Base-by-base conservation (phyloP, 2,329 filamentous ascomycete species). In the Eutypa lata region DNA sequence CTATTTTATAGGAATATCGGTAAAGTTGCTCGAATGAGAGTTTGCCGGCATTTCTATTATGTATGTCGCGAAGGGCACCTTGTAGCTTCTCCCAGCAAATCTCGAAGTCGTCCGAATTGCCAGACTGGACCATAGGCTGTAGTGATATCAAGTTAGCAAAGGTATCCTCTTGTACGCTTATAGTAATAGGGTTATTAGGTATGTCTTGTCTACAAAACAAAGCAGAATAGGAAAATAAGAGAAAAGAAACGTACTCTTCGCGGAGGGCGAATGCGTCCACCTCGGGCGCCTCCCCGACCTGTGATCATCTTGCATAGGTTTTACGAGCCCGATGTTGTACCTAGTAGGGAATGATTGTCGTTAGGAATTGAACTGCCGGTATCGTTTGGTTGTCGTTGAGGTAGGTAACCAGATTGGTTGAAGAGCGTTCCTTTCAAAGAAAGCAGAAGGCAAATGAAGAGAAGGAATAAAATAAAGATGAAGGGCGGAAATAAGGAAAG, bases 21-120 rank as follows among this genome's bases (percentile, higher is more conserved):
- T 99, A 99, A 1, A 99, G 82, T 65, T 96, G 89, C 71, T 99
- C 94, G 74, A 97, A 99, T 1, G 92, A 96, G 2, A 99, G 82
- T 16, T 82, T 80, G 10, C 91, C 95, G 55, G 91, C 91, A 68
- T 96, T 94, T 69, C 95, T 92, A 53, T 86, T 89, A 73, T 97
- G 92, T 48, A 99, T 97, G 66, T 96, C 90, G 52, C 77, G 79
- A 49, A 99, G 82, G 3, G 93, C 91, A 47, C 85, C 81, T 45
- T 86, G 79, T 7, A 99, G 82, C 44, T 85, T 83, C 14, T 78
- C 77, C 94, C 94, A 99, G 61, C 86, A 89, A 2, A 82, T 78
- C n/a, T 96, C 89, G 67, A 96, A 96, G 60, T 95, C 90, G 62
- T 88, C 79, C 10, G 80, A 77, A 59, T 87, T 84, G 55, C 76